Conservation (phyloP, 768 basidiomycete genomes). For the Exidia glandulosa region DNA sequence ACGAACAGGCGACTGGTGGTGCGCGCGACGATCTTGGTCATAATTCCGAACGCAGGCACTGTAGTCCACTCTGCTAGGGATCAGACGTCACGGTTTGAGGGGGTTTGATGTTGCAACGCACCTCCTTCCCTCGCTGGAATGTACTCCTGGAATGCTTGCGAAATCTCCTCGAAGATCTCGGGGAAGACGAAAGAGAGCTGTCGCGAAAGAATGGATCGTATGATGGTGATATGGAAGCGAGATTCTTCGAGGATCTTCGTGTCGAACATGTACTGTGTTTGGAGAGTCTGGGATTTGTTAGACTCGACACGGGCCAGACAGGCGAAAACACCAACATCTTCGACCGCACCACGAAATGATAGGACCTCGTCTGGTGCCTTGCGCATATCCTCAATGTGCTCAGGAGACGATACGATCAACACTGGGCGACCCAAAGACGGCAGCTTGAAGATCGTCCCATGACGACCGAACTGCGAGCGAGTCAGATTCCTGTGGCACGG, state of each 20-base stretch:
- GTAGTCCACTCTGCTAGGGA: conserved; percentile 21
- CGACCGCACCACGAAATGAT: background rate
- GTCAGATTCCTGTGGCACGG: background rate
- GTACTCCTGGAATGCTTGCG: background rate
- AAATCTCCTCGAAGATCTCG: conserved; percentile 6
- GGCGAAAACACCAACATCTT: background rate
- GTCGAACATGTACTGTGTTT: background rate
- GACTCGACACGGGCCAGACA: background rate
- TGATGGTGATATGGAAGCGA: background rate
- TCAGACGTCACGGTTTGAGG: background rate
- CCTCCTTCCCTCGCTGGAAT: background rate
- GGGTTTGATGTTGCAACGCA: background rate
- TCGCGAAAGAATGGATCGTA: background rate
- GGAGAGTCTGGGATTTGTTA: background rate
- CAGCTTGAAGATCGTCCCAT: background rate
- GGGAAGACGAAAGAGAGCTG: conserved; percentile 1
- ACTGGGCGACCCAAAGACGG: background rate
- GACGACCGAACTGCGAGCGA: background rate
- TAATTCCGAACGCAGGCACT: conserved; percentile 15
- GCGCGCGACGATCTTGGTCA: conserved; percentile 28
- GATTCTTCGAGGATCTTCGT: background rate
- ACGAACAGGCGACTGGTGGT: conserved; percentile 37
- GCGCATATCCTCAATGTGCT: background rate
- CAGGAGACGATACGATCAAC: background rate
- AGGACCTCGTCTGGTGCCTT: background rate